Base-by-base conservation (phyloP, 1,284 basidiomycete species). In the Chiua sp. region DNA sequence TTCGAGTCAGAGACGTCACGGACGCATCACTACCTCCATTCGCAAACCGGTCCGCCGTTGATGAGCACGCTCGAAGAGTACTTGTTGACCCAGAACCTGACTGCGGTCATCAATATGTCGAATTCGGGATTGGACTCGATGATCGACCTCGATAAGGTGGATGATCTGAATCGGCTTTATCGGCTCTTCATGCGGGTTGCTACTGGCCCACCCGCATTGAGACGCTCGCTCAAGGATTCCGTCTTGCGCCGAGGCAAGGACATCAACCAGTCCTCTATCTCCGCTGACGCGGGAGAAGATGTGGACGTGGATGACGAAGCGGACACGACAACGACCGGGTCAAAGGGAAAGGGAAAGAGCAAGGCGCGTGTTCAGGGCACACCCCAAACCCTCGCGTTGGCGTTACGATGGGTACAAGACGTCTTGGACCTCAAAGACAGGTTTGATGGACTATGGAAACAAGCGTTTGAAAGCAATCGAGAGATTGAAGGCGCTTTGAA, bases 341-440 rank as follows among this genome's bases (percentile, higher is more conserved):
- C 74, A 35, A 87, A 86, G 64, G 83, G 81, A 10, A 92, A 88
- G 69, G 84, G 79, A 3, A 92, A 90, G 70, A 84, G 79, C 12
- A 92, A 87, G 66, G 82, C 80, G 8, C 84, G 82, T 56, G 73
- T 72, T 13, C 72, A 74, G 20, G 74, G 73, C 11, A 76, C 72
- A 16, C 65, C 81, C 33, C 85, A 87, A 59, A 83, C 81, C 1
- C 73, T 83, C 37, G 68, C 77, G 4, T 65, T 82, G 22, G 98
- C 97, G 1, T 79, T 98, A 57, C 90, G 89, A 72, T 99, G 98
- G 98, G 97, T 99, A 0, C 90, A 98, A 75, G 90, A 94, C 66
- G 92, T 98, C 12, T 80, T 99, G 13, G 87, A 91, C 62, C 81
- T 99, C 60, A 98, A 98, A 77, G 94, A 97, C 77, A 93, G 87